Percentiles rank a stretch among this genome's conserved stretches.
Evolutionary conservation across 2,329 filamentous ascomycete genomes (phyloP).

Genomic region (Ophiocordyceps camponoti-rufipedis): DNA sequence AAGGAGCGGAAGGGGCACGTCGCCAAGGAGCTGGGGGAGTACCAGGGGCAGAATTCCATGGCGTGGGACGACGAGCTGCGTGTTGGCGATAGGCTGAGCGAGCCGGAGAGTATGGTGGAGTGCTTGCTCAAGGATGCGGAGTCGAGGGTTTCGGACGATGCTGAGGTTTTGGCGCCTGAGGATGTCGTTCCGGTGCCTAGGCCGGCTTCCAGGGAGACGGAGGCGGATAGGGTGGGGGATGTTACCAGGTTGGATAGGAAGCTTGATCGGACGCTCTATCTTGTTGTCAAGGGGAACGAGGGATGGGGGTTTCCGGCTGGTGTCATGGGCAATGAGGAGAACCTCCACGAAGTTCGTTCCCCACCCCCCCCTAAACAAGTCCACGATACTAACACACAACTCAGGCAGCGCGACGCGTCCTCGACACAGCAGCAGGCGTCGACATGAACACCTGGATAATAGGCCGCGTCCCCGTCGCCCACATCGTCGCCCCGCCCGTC

Average conservation of each 20-base stretch:
- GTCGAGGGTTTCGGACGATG: slow-evolving; percentile 37
- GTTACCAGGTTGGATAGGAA: slow-evolving; percentile 59
- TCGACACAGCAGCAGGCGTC: slow-evolving; percentile 59
- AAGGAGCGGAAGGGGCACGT: slow-evolving; percentile 53
- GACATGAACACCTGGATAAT: slow-evolving; percentile 99
- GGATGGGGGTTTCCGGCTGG: slow-evolving; percentile 77
- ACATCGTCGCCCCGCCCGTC: slow-evolving; percentile 42
- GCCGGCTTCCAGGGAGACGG: slow-evolving; percentile 51
- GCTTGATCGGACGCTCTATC: slow-evolving; percentile 68
- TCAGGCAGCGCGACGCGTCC: slow-evolving; percentile 65
- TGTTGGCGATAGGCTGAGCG: slow-evolving; percentile 50
- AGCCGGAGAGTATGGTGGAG: slow-evolving; percentile 46
- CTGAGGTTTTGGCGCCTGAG: slow-evolving; percentile 36
- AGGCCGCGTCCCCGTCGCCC: slow-evolving; percentile 73
- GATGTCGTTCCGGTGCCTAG: slow-evolving; percentile 50
- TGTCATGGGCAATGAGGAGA: slow-evolving; percentile 50
- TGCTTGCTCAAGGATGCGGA: slow-evolving; percentile 61
- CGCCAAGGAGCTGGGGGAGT: slow-evolving; percentile 70
- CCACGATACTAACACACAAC: not conserved
- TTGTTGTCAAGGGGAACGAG: slow-evolving; percentile 59
- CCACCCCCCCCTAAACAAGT: not conserved
- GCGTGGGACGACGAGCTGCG: slow-evolving; percentile 87
- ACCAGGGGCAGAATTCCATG: slow-evolving; percentile 49
- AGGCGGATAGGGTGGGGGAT: slow-evolving; percentile 64
- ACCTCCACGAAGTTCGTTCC: slow-evolving; percentile 54